Percentiles rank a stretch among this genome's conserved stretches.
phyloP scores from a whole-genome alignment of 768 basidiomycete species.

The Trametes punicea region DNA sequence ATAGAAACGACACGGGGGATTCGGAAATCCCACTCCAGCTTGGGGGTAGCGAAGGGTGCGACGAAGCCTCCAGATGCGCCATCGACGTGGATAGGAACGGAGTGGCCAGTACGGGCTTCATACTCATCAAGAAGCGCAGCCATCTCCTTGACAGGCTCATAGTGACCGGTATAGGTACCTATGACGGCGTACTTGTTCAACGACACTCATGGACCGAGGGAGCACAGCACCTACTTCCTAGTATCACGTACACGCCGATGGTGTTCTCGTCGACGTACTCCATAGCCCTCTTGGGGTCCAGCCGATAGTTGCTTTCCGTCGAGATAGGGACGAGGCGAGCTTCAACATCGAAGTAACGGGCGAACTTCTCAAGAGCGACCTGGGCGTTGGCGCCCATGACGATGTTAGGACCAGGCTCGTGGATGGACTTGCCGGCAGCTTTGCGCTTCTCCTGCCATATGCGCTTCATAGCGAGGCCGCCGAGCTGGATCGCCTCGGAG shows the following conservation, averaged over 20 bases:
- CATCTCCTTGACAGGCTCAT: slow-evolving; percentile 85
- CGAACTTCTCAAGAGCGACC: slow-evolving; percentile 69
- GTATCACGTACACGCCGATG: slow-evolving; percentile 63
- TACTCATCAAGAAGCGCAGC: slow-evolving; percentile 63
- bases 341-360: slow-evolving; percentile 66
- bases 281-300: slow-evolving; percentile 66
- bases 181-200: not conserved
- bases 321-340: slow-evolving; percentile 61
- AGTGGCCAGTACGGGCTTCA: slow-evolving; percentile 42
- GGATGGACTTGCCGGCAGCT: slow-evolving; percentile 59
- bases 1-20: slow-evolving; percentile 58
- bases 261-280: slow-evolving; percentile 69
- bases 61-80: slow-evolving; percentile 62
- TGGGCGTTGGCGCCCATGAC: slow-evolving; percentile 69
- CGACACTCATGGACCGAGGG: not conserved
- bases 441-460: slow-evolving; percentile 68
- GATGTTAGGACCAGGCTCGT: slow-evolving; percentile 64
- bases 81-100: slow-evolving; percentile 44
- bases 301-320: slow-evolving; percentile 69
- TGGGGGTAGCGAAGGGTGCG: slow-evolving; percentile 57
- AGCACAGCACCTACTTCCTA: slow-evolving; percentile 39
- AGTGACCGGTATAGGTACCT: slow-evolving; percentile 51
- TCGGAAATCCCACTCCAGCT: slow-evolving; percentile 56
- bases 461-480: slow-evolving; percentile 69
- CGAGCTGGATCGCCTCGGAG: slow-evolving; percentile 71